Evolutionary conservation across 495 filamentous ascomycete genomes (phyloP).

Genomic region (Mycothermus thermophilus): DNA sequence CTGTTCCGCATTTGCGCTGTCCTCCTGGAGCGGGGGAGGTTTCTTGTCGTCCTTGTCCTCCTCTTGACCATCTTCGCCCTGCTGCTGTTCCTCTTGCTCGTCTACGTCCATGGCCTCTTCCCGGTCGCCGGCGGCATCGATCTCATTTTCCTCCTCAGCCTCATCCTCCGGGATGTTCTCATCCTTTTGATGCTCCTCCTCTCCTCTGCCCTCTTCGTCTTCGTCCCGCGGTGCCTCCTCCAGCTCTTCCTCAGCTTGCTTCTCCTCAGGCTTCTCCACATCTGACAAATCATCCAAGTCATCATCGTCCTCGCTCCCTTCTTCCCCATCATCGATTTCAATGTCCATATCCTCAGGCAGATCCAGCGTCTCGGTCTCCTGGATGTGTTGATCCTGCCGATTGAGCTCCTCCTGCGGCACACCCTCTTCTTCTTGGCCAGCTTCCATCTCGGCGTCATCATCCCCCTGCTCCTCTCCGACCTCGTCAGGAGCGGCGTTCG

Average conservation of each 20-base stretch:
- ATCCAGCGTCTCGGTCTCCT: constrained; percentile 43
- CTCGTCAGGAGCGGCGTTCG: constrained; percentile 43
- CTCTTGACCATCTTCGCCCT: constrained; percentile 17
- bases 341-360: constrained; percentile 64
- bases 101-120: constrained; percentile 29
- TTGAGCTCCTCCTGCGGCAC: constrained; percentile 51
- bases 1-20: constrained; percentile 40
- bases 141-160: constrained; percentile 19
- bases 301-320: constrained; percentile 30
- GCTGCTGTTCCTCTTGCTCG: constrained; percentile 15
- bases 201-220: constrained; percentile 14
- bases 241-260: constrained; percentile 4
- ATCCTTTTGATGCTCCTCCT: constrained; percentile 35
- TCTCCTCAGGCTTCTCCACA: constrained; percentile 17
- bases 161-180: constrained; percentile 16
- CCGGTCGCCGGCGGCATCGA: constrained; percentile 18
- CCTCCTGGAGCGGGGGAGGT: constrained; percentile 21
- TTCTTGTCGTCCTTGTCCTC: constrained; percentile 23
- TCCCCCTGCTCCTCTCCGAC: constrained; percentile 45
- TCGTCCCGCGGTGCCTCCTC: constrained; percentile 7
- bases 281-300: constrained; percentile 45
- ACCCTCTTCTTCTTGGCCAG: constrained; percentile 63
- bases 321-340: constrained; percentile 41
- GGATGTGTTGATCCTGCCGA: constrained; percentile 51
- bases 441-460: constrained; percentile 46